Base-by-base conservation (phyloP, 2,329 filamentous ascomycete species). In the Fusarium equiseti region DNA sequence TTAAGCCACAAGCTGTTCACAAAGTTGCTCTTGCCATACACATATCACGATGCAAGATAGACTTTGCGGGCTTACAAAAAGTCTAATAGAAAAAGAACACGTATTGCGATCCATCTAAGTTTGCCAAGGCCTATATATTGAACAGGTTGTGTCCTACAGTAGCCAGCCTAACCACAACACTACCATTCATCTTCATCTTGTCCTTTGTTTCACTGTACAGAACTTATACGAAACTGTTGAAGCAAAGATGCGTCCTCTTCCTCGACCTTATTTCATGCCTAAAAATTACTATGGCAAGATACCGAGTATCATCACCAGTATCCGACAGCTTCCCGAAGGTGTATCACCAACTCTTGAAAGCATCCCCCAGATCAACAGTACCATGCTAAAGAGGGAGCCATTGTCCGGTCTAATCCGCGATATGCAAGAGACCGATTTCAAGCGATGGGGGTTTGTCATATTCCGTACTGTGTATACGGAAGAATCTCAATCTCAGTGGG, bases 341-440 rank as follows among this genome's bases (percentile, higher is more conserved):
- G 58, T 57, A 12, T 12, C 46, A 12, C 63, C 67, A 5, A 71
- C 63, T 10, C 13, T 68, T 4, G 27, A 71, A 2, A 71, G 51
- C 7, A 71, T 71, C 3, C 67, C 32, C 0, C 32, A 70, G 16
- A 8, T 71, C 11, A 27, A 64, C 2, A 3, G 8, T 6, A 6
- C 38, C 3, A 63, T 56, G 42, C 12, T 35, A 5, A 1, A 13
- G 4, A 1, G 1, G 0, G 24, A 63, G 3, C 42, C 53, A 3
- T 26, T 57, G 5, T 20, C 46, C 2, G 5, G 8, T 1, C 8
- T 64, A 1, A 70, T 71, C 2, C 27, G 20, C 3, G 16, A 51
- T 9, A 42, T 68, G 38, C 46, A 70, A 54, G 11, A 26, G 11
- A 53, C 43, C 2, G 50, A 31, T 0, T 71, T 68, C 32, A 32